Evolutionary conservation across 768 basidiomycete species (phyloP), one percentile per base, ranked within the genome.

Genomic region (Termitomyces eurrhizus): DNA sequence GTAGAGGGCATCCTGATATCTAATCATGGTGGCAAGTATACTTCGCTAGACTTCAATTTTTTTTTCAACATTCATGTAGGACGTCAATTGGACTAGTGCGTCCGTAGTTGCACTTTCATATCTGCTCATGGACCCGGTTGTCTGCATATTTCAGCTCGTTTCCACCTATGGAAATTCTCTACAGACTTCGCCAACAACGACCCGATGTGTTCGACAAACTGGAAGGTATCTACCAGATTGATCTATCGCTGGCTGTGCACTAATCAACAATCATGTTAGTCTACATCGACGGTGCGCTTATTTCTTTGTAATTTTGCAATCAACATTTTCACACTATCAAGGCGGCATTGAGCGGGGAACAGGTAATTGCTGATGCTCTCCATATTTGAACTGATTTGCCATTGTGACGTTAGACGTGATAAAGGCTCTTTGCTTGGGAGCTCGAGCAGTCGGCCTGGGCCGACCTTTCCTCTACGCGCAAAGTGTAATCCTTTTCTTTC

Each of bases 341-440:
- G 80, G 80, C 37, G 90, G 90, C 14, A 75, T 92, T 29, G 78
- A 80, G 52, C 82, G 93, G 52, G 93, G 93, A 16, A 94, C 92
- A 60, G 88, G 88, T 86, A 59, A 48, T n/a, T 11, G 29, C 32
- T 18, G 46, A 37, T 35, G 5, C 55, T 52, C n/a, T 58, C 33
- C 33, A 16, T 52, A 52, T 35, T 3, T 35, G 16, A 4, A 26
- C 59, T 39, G 11, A 33, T n/a, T 13, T 26, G 21, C 16, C 41
- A 12, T 55, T 26, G 18, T 41, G 26, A n/a, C 12, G 14, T 11
- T 60, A 81, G 94, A 95, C 74, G 87, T 95, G 16, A 75, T 97
- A 52, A 97, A 96, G 72, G 94, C 94, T 0, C 74, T 96, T 11
- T 95, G 93, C 69, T 78, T 97, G 8, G 95, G 95, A 11, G 95